A percentile compares a stretch with the other conserved stretches of the same genome.
Evolutionary conservation across 768 basidiomycete species (phyloP).

Genomic region (Auricularia sp.): DNA sequence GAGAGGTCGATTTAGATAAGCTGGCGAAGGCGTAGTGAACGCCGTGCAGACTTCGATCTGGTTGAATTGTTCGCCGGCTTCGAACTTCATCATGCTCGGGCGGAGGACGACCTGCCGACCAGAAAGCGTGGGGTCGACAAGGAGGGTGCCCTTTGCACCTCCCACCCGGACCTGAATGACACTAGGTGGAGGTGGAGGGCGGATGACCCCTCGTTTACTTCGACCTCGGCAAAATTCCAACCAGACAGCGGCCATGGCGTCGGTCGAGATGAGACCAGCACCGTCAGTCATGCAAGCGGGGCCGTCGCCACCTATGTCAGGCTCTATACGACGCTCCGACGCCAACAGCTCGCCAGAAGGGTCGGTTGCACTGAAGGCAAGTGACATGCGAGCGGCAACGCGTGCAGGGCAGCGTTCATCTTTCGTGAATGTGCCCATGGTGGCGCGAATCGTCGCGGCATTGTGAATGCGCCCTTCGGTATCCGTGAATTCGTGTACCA

Average conservation of each 20-base stretch:
- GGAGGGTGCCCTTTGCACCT: constrained; percentile 58
- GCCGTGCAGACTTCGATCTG: constrained; percentile 55
- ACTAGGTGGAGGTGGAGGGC: constrained; percentile 26
- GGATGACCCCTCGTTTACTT: constrained; percentile 17
- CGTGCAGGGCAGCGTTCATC: constrained; percentile 49
- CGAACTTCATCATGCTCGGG: constrained; percentile 63
- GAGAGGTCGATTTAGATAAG: constrained; percentile 52
- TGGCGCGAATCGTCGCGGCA: constrained; percentile 41
- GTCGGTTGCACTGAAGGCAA: constrained; percentile 69
- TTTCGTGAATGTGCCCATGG: constrained; percentile 45
- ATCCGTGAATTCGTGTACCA: constrained; percentile 48
- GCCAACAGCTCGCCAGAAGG: constrained; percentile 32
- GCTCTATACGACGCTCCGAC: constrained; percentile 29
- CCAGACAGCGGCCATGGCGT: constrained; percentile 44
- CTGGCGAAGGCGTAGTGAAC: constrained; percentile 50
- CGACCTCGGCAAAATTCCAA: constrained; percentile 25
- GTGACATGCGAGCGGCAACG: constrained; percentile 62
- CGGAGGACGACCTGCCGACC: constrained; percentile 45
- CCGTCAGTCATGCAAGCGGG: constrained; percentile 55
- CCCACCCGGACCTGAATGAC: constrained; percentile 56
- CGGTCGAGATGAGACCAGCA: constrained; percentile 51
- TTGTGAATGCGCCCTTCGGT: constrained; percentile 22
- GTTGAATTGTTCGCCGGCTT: constrained; percentile 25
- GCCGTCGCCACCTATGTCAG: constrained; percentile 24
- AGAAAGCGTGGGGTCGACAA: constrained; percentile 42